Conservation (phyloP, 352 stramenopile species). For the Ophiocytium majus region DNA sequence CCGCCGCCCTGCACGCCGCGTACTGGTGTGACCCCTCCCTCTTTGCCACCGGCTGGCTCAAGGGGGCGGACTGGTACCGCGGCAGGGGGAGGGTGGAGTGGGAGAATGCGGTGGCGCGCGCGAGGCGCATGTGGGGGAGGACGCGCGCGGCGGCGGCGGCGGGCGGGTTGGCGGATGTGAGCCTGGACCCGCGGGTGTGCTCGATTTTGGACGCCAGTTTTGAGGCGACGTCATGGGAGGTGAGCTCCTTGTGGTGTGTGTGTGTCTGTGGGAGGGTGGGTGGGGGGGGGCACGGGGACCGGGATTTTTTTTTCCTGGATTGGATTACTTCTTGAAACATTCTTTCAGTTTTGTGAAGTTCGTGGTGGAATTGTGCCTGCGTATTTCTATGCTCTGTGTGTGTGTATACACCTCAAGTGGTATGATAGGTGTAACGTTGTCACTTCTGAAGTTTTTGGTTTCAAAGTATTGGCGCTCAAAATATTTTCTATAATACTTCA, state of each 20-base stretch:
- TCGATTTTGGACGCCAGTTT: not conserved
- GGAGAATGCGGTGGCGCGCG: not conserved
- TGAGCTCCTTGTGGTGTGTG: not conserved
- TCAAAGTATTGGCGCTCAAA: too few species aligned
- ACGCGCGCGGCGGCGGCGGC: not conserved
- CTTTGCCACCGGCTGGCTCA: not conserved
- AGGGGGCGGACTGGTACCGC: not conserved
- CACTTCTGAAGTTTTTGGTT: too few species aligned
- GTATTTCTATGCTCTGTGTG: too few species aligned
- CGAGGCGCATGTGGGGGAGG: not conserved
- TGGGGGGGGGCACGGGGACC: too few species aligned
- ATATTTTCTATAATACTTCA: too few species aligned
- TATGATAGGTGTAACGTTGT: too few species aligned
- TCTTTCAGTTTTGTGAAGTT: too few species aligned
- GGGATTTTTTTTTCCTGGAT: too few species aligned
- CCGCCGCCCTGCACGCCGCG: not conserved
- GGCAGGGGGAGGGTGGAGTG: not conserved
- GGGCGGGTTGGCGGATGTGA: not conserved
- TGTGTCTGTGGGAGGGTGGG: too few species aligned
- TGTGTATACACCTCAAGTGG: not conserved
- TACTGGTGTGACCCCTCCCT: not conserved
- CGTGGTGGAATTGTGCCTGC: too few species aligned
- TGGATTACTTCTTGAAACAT: too few species aligned
- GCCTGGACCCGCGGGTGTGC: not conserved
- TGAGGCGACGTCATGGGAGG: not conserved